Conservation (phyloP, 345 rosid species). For the Populus deltoides region DNA sequence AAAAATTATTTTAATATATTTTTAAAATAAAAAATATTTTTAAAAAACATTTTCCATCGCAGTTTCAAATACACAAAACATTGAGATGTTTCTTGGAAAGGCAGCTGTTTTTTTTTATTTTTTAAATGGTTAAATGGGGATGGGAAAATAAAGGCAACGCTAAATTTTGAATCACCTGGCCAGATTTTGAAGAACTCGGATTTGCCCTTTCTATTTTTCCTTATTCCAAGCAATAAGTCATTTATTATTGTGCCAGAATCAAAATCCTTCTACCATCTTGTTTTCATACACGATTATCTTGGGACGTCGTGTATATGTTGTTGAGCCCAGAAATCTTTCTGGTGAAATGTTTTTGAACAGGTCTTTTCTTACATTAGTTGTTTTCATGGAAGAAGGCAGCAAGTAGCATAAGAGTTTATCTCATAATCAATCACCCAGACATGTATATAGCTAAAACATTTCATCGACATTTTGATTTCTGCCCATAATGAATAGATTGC, state of each 20-base stretch:
- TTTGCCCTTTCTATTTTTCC: neutral
- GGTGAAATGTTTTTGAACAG: too few relatives aligned
- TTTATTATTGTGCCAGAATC: neutral
- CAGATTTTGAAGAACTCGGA: too few relatives aligned
- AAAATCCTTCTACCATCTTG: too few relatives aligned
- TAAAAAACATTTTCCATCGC: too few relatives aligned
- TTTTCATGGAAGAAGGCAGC: too few relatives aligned
- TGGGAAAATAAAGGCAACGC: neutral
- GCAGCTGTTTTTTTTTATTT: neutral
- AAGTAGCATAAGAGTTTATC: too few relatives aligned
- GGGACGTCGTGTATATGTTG: neutral
- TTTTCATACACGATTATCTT: neutral
- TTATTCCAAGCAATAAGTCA: too few relatives aligned
- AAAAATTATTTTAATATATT: too few relatives aligned
- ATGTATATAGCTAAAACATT: neutral
- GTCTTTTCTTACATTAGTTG: too few relatives aligned
- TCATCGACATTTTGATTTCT: neutral
- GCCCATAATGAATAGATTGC: neutral
- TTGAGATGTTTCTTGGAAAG: constrained; percentile 16
- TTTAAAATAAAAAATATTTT: too few relatives aligned
- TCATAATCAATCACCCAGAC: neutral
- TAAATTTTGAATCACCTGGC: neutral
- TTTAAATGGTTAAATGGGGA: neutral
- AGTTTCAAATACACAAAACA: neutral
- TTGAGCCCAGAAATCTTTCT: neutral